Percentiles rank a stretch among this genome's conserved stretches.
These are phyloP conservation scores for Arthrobotrys conoides DNA, from an alignment of 2,329 filamentous ascomycete species.

Conservation along the genomic window DNA sequence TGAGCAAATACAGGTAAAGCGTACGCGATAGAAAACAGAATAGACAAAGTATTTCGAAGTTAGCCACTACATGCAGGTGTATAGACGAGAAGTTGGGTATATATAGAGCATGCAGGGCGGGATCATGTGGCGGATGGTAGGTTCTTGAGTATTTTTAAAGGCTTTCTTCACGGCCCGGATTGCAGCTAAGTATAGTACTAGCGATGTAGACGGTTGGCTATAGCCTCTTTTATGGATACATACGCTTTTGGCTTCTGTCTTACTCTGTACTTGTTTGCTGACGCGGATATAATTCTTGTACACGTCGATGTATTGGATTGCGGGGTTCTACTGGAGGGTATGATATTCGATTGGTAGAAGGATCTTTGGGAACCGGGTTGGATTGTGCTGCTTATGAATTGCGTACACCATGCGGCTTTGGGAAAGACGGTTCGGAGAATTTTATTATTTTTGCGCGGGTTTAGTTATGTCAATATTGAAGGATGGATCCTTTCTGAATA, in stretches of 20 bases:
- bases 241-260: slow-evolving; percentile 11
- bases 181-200: slow-evolving; percentile 10
- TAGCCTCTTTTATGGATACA: neutral
- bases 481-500: too few relatives aligned
- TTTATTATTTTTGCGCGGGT: too few relatives aligned
- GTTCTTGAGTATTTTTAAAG: neutral
- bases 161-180: too few relatives aligned
- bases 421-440: too few relatives aligned
- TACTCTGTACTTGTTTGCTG: neutral
- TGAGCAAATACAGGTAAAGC: neutral
- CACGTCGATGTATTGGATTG: neutral
- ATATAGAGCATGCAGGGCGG: neutral
- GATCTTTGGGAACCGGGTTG: too few relatives aligned
- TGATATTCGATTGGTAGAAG: too few relatives aligned
- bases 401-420: too few relatives aligned
- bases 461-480: too few relatives aligned
- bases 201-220: neutral
- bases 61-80: neutral
- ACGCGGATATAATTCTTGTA: neutral
- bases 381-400: too few relatives aligned
- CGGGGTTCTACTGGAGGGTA: neutral
- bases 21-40: neutral
- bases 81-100: neutral
- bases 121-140: neutral
- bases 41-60: neutral